Percentiles rank a stretch among this genome's conserved stretches.
Evolutionary conservation across 2,329 filamentous ascomycete genomes (phyloP).

Genomic region (Ceratocystis cacaofunesta): DNA sequence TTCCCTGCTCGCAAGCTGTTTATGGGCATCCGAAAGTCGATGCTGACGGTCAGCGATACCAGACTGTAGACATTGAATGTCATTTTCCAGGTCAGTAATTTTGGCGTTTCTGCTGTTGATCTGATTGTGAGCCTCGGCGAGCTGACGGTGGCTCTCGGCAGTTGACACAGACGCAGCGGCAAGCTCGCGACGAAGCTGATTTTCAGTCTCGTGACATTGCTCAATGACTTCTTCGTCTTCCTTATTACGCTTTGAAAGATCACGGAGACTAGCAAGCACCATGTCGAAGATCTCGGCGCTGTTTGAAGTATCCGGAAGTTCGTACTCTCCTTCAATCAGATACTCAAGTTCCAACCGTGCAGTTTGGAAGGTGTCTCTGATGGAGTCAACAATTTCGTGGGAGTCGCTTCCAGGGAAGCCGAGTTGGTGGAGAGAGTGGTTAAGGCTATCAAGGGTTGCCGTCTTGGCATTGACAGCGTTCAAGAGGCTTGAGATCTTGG

Average conservation of each 20-base stretch:
- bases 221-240: conserved; percentile 42
- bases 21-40: conserved; percentile 27
- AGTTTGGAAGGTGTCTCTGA: conserved; percentile 37
- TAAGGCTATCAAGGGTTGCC: conserved; percentile 32
- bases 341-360: conserved; percentile 49
- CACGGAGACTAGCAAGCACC: conserved; percentile 35
- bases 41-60: conserved; percentile 32
- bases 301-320: conserved; percentile 36
- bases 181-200: conserved; percentile 41
- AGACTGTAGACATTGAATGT: conserved; percentile 35
- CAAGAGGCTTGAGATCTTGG: conserved; percentile 30
- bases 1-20: conserved; percentile 26
- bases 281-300: conserved; percentile 43
- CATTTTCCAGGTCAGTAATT: conserved; percentile 35
- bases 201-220: conserved; percentile 43
- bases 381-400: conserved; percentile 33
- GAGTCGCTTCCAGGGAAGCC: conserved; percentile 37
- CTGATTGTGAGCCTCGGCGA: conserved; percentile 24
- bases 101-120: conserved; percentile 27
- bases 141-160: conserved; percentile 32
- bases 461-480: conserved; percentile 35
- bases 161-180: conserved; percentile 37
- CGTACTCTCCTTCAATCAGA: conserved; percentile 42
- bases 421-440: conserved; percentile 31
- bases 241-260: conserved; percentile 31